These are phyloP conservation scores for Cucurbita argyrosperma DNA, from an alignment of 306 rosid species.

Conservation along the genomic window DNA sequence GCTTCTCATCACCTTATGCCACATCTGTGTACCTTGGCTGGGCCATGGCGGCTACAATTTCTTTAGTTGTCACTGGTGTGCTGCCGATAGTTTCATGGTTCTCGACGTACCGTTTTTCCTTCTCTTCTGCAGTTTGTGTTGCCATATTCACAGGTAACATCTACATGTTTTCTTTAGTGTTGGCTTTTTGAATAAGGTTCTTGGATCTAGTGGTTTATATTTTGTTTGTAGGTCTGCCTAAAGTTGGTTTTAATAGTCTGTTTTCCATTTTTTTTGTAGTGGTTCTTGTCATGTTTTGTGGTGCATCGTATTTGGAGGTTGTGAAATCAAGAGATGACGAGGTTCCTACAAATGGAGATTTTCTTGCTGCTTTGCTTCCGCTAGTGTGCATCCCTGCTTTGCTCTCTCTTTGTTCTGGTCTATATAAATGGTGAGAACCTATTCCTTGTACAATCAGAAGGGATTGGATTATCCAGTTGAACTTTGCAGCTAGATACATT, in stretches of 20 bases:
- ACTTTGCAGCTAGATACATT: background rate
- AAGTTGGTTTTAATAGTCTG: background rate
- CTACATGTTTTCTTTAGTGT: background rate
- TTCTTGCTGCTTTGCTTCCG: slow-evolving; percentile 97
- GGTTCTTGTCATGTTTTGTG: slow-evolving; percentile 79
- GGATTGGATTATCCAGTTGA: background rate
- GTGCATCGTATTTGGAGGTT: slow-evolving; percentile 81
- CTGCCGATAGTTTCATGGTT: slow-evolving; percentile 96
- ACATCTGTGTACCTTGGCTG: slow-evolving; percentile 86
- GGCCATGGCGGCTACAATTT: slow-evolving; percentile 91
- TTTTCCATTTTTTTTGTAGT: slow-evolving; percentile 23
- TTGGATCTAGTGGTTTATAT: slow-evolving; percentile 3
- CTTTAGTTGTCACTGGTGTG: slow-evolving; percentile 69
- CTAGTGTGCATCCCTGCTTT: slow-evolving; percentile 84
- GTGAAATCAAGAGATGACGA: slow-evolving; percentile 62
- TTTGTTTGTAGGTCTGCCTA: background rate
- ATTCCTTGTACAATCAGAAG: background rate
- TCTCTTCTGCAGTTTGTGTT: slow-evolving; percentile 70
- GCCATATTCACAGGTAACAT: slow-evolving; percentile 75
- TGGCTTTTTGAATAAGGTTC: background rate
- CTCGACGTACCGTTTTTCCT: slow-evolving; percentile 80
- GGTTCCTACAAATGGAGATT: slow-evolving; percentile 74
- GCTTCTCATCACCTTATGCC: slow-evolving; percentile 66
- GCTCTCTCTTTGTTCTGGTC: slow-evolving; percentile 84
- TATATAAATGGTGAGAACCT: slow-evolving; percentile 73